Base-by-base conservation (phyloP, 1,284 basidiomycete genomes). In the Boletellus sp. region DNA sequence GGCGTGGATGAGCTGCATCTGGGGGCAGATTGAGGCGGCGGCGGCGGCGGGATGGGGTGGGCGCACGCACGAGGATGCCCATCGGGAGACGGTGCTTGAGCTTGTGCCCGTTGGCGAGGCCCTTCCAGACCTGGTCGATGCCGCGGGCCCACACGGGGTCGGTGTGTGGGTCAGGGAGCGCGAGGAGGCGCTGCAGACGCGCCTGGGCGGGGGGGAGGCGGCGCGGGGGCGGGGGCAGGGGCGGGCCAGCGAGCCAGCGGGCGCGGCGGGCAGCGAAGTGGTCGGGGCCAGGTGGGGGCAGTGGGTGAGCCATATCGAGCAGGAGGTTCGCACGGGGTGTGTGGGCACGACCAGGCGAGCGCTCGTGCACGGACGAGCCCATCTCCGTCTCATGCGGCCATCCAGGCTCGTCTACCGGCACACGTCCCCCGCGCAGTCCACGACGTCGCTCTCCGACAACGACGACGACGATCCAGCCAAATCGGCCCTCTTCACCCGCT, bases 1-100 rank as follows among this genome's bases (percentile, higher is more conserved):
- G 36, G 83, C 78, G 63, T 86, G 79, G 41, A 89, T 66, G 52
- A 90, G 75, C 62, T 85, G 84, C 58, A 89, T 76, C 87, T 90
- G 47, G 22, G 42, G 36, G 30, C 6, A 41, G n/a, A 61, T 51
- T 38, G 47, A n/a, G n/a, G n/a, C 32, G 33, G 47, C 36, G 24
- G 43, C 57, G 45, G 53, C 33, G 35, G 54, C 33, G 47, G 51
- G 44, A 47, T n/a, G 18, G 16, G 24, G 47, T 24, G 16, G 42
- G 53, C 33, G 53, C 16, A 71, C 86, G 59, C 68, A 90, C 87
- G 40, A 88, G 77, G 51, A 83, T 66, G 48, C 58, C 61, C 68
- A 90, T 71, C 3, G 87, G 85, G 21, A 90, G 66, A 24, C 71
- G 72, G 37, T 76, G 72, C 61, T 78, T 84, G 49, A 89, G 74